A percentile compares a stretch with the other conserved stretches of the same genome.
Evolutionary conservation across 305 asterid genomes (phyloP).

Genomic region (Fraxinus paxiana): DNA sequence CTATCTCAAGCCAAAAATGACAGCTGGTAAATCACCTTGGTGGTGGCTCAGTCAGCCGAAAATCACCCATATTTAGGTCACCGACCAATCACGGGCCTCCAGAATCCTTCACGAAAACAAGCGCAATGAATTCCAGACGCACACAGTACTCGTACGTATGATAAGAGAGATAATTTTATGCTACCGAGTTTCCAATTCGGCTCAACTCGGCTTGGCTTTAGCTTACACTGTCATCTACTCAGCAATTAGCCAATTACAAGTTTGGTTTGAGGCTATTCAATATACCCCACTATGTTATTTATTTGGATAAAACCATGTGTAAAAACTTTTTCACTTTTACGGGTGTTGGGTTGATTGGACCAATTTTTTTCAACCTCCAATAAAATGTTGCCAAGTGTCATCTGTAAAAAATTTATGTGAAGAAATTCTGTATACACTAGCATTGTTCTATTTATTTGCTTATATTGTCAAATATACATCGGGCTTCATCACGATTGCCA

Average conservation of each 20-base stretch:
- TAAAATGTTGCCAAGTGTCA: no score
- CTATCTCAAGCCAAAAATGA: neutral
- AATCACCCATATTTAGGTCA: neutral
- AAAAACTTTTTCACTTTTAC: no score
- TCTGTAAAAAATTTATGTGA: no score
- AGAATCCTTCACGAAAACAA: neutral
- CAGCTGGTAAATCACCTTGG: slow-evolving; percentile 1
- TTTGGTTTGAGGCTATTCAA: neutral
- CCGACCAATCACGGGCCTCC: slow-evolving; percentile 29
- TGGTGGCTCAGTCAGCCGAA: neutral
- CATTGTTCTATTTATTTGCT: no score
- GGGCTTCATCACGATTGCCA: neutral
- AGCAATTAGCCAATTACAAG: neutral
- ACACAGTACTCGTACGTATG: neutral
- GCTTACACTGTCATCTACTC: neutral
- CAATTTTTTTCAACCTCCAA: no score
- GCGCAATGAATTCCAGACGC: neutral
- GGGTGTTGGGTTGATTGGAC: no score
- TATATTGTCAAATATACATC: neutral
- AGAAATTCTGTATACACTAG: no score
- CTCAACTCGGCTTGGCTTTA: neutral
- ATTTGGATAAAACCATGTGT: neutral
- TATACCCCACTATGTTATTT: neutral
- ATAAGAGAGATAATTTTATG: neutral
- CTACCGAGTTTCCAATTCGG: neutral